Evolutionary conservation across 2,329 filamentous ascomycete species (phyloP).

Genomic region (Colletotrichum graminicola): DNA sequence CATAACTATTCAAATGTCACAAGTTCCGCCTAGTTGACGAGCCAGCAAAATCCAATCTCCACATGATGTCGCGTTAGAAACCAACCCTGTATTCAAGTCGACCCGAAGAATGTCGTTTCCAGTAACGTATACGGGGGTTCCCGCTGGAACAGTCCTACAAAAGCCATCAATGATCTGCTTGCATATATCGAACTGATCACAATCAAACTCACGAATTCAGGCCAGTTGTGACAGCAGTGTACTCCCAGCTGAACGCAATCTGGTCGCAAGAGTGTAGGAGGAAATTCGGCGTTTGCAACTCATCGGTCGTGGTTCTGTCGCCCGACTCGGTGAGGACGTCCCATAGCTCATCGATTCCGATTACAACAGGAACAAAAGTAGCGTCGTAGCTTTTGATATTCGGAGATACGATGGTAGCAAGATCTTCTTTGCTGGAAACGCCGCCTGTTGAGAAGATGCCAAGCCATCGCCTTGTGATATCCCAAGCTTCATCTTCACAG

Average conservation of each 20-base stretch:
- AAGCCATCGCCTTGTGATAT: constrained; percentile 26
- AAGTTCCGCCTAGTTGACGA: constrained; percentile 10
- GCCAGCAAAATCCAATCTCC: constrained; percentile 27
- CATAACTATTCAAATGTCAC: background rate
- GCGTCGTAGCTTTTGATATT: constrained; percentile 30
- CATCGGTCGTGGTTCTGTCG: constrained; percentile 4
- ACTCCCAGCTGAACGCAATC: constrained; percentile 37
- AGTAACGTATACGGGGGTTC: constrained; percentile 16
- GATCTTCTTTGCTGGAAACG: constrained; percentile 6
- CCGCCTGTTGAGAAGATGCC: constrained; percentile 18
- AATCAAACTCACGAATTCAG: constrained; percentile 16
- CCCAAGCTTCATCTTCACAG: constrained; percentile 35
- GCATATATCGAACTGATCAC: too few relatives aligned
- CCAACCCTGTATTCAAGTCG: constrained; percentile 15
- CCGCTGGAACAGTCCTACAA: background rate
- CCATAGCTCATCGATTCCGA: constrained; percentile 24
- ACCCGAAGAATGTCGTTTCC: constrained; percentile 21
- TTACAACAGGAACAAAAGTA: background rate
- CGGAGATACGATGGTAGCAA: constrained; percentile 17
- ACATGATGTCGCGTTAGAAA: constrained; percentile 27
- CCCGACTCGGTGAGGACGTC: background rate
- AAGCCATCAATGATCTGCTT: constrained; percentile 47
- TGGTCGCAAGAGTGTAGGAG: constrained; percentile 30
- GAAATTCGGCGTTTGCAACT: constrained; percentile 7
- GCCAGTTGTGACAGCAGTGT: constrained; percentile 10